These are phyloP conservation scores for Aspergillus nomiae DNA, from an alignment of 2,329 filamentous ascomycete species.

Conservation along the genomic window DNA sequence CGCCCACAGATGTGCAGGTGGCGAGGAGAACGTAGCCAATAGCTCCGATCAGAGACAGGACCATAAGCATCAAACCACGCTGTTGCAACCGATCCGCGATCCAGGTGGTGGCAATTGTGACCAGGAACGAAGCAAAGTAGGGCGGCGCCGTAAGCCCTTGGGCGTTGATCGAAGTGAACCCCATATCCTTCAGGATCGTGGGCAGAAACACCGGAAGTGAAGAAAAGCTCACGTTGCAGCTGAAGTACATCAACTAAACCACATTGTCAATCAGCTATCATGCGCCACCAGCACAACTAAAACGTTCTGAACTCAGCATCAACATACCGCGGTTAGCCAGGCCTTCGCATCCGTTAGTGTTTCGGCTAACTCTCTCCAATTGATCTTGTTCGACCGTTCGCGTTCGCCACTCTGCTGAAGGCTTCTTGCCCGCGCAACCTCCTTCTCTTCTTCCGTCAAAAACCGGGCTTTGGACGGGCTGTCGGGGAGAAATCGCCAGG, in stretches of 20 bases:
- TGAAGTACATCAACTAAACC: constrained; percentile 58
- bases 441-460: constrained; percentile 59
- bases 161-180: constrained; percentile 66
- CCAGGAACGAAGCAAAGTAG: constrained; percentile 67
- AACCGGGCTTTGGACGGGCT: constrained; percentile 56
- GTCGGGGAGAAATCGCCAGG: constrained; percentile 59
- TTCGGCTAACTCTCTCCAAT: constrained; percentile 51
- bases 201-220: constrained; percentile 67
- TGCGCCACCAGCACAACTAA: not conserved
- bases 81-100: constrained; percentile 67
- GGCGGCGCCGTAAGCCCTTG: constrained; percentile 74
- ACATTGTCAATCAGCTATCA: constrained; percentile 6
- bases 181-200: constrained; percentile 66
- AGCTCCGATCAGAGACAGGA: constrained; percentile 59
- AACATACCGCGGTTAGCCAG: constrained; percentile 50
- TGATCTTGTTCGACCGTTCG: constrained; percentile 42
- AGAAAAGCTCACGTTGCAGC: constrained; percentile 66
- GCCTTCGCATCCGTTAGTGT: constrained; percentile 49
- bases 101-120: constrained; percentile 63
- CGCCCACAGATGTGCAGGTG: constrained; percentile 52
- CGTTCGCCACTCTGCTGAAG: constrained; percentile 56
- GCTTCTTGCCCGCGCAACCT: constrained; percentile 57
- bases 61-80: constrained; percentile 62
- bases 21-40: constrained; percentile 68
- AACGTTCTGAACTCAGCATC: not conserved